phyloP scores from a whole-genome alignment of 257 asterid genomes.

The Capsicum pubescens region DNA sequence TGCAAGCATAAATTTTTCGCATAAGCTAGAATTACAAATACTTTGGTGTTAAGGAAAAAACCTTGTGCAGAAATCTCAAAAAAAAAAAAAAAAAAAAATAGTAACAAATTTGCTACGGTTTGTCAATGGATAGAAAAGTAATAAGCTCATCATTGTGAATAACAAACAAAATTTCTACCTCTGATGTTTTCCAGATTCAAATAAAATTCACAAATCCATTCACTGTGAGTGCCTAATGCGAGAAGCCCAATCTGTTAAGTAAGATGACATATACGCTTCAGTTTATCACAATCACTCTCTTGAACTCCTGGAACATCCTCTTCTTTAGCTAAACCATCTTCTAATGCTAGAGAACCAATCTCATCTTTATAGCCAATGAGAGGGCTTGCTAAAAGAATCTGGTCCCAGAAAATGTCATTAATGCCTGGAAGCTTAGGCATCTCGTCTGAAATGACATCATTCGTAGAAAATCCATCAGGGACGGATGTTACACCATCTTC shows the following conservation, averaged over 20 bases:
- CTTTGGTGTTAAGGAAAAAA: not conserved
- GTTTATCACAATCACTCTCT: constrained; percentile 57
- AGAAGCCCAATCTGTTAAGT: constrained; percentile 71
- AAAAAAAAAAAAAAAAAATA: not conserved
- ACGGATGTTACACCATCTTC: constrained; percentile 49
- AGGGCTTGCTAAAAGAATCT: constrained; percentile 65
- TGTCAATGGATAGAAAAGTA: not conserved
- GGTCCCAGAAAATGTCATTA: constrained; percentile 82
- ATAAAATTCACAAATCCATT: not conserved
- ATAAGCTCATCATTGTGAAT: constrained; percentile 16
- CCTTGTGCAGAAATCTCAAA: not conserved
- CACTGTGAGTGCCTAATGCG: constrained; percentile 46
- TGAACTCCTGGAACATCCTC: constrained; percentile 42
- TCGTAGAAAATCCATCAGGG: constrained; percentile 49
- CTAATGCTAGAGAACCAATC: constrained; percentile 41
- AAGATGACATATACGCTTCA: constrained; percentile 53
- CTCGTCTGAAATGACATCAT: constrained; percentile 54
- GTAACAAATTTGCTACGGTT: not conserved
- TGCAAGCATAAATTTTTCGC: not conserved
- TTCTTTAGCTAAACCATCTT: constrained; percentile 32
- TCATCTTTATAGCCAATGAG: constrained; percentile 55
- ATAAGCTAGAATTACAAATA: constrained; percentile 1
- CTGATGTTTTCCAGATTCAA: not conserved
- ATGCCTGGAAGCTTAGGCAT: constrained; percentile 69
- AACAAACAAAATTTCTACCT: constrained; percentile 13